phyloP scores from a whole-genome alignment of 2,329 filamentous ascomycete genomes.

The Stachybotrys elegans region DNA sequence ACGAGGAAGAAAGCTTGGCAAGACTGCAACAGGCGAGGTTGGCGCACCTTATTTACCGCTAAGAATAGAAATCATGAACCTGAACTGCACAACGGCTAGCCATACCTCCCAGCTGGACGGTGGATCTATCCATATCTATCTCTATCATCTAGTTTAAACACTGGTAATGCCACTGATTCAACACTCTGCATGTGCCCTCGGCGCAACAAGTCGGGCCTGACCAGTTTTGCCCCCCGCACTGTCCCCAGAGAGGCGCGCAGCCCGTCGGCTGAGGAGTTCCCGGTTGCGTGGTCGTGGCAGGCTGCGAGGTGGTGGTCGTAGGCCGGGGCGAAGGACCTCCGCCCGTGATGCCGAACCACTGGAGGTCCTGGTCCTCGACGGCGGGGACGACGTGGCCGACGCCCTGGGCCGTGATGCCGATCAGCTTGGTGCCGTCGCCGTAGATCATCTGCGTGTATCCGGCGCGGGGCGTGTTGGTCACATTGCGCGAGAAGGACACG shows the following conservation, averaged over 20 bases:
- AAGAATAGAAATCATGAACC: too few species aligned
- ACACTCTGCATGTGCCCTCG: constrained; percentile 23
- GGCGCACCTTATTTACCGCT: too few species aligned
- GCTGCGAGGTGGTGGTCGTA: constrained; percentile 1
- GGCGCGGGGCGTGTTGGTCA: constrained; percentile 17
- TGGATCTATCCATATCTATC: too few species aligned
- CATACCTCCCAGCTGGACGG: too few species aligned
- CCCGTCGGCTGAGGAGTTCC: background rate
- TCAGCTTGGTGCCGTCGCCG: constrained; percentile 24
- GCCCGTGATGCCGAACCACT: constrained; percentile 13
- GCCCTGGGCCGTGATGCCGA: constrained; percentile 21
- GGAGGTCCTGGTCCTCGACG: constrained; percentile 11
- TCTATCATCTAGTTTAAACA: too few species aligned
- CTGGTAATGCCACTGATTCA: constrained; percentile 26
- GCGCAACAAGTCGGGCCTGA: constrained; percentile 25
- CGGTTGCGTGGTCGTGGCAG: background rate
- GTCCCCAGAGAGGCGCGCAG: constrained; percentile 23
- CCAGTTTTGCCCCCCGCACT: constrained; percentile 28
- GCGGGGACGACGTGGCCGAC: constrained; percentile 25
- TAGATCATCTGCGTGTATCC: constrained; percentile 26
- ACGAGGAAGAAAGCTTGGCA: too few species aligned
- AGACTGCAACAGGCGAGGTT: too few species aligned
- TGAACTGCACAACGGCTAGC: too few species aligned
- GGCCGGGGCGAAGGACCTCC: background rate
- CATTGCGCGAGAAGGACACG: constrained; percentile 17